phyloP scores from a whole-genome alignment of 352 stramenopile species.

The Phytophthora lateralis region DNA sequence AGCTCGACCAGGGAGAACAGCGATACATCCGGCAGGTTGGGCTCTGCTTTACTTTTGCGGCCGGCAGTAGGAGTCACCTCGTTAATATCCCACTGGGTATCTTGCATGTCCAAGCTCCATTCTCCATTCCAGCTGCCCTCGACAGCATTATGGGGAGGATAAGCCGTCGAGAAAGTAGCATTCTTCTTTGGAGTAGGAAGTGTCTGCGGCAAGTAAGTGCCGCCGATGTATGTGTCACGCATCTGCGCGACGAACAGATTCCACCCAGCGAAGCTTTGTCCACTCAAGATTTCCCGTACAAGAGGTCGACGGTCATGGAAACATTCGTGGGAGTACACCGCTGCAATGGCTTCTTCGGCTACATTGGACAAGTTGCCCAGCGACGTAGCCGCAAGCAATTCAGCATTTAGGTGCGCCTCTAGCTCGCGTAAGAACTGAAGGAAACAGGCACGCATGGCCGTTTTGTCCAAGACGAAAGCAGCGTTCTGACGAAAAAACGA shows the following conservation, averaged over 20 bases:
- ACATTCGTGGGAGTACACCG: slow-evolving; percentile 58
- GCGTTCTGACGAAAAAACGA: slow-evolving; percentile 52
- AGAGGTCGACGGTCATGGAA: slow-evolving; percentile 49
- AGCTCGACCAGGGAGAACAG: slow-evolving; percentile 50
- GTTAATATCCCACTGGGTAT: slow-evolving; percentile 42
- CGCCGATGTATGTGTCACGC: slow-evolving; percentile 61
- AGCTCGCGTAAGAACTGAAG: slow-evolving; percentile 46
- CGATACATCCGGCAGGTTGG: slow-evolving; percentile 30
- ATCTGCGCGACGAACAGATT: slow-evolving; percentile 64
- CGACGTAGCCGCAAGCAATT: slow-evolving; percentile 49
- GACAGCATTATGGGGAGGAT: slow-evolving; percentile 33
- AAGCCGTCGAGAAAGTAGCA: slow-evolving; percentile 6
- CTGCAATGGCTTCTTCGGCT: slow-evolving; percentile 67
- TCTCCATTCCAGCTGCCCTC: slow-evolving; percentile 56
- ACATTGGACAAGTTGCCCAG: slow-evolving; percentile 49
- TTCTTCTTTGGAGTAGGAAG: not conserved
- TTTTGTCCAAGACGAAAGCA: slow-evolving; percentile 44
- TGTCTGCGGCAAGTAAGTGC: slow-evolving; percentile 6
- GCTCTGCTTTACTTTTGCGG: slow-evolving; percentile 9
- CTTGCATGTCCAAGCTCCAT: slow-evolving; percentile 59
- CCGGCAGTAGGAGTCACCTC: not conserved
- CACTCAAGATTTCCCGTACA: slow-evolving; percentile 57
- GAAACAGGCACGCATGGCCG: slow-evolving; percentile 48
- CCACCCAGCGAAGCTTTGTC: slow-evolving; percentile 62
- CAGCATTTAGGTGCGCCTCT: slow-evolving; percentile 49